Percentiles rank a stretch among this genome's conserved stretches.
Conservation (phyloP, 441 rosid species). For the Melastoma candidum region DNA sequence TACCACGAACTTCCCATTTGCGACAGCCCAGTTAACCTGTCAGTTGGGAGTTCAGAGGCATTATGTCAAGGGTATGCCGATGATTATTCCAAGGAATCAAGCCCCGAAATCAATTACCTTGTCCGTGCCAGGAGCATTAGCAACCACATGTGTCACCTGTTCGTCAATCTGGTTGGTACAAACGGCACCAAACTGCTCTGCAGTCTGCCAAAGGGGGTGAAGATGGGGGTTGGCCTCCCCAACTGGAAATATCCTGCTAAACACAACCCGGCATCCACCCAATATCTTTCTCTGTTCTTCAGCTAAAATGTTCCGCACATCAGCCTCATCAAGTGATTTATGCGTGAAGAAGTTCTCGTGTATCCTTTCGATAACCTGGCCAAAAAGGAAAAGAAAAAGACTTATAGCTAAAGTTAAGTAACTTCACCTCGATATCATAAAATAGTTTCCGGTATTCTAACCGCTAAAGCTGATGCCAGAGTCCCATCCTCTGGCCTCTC, state of each 20-base stretch:
- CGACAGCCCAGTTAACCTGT: conserved; percentile 95
- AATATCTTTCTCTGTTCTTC: conserved; percentile 76
- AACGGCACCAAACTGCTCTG: conserved; percentile 95
- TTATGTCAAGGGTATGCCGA: neutral
- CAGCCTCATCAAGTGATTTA: conserved; percentile 62
- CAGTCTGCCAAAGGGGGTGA: conserved; percentile 94
- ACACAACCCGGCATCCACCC: conserved; percentile 77
- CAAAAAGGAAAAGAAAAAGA: conserved; percentile 6
- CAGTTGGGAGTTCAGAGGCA: conserved; percentile 17
- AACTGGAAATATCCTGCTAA: conserved; percentile 91
- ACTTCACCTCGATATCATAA: neutral
- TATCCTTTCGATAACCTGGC: conserved; percentile 85
- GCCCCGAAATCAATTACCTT: conserved; percentile 50
- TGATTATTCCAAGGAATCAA: neutral
- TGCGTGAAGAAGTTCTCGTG: conserved; percentile 70
- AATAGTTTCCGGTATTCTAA: conserved; percentile 27
- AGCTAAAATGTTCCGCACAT: conserved; percentile 85
- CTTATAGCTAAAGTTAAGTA: conserved; percentile 1
- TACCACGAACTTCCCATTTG: conserved; percentile 72
- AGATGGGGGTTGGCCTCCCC: conserved; percentile 91
- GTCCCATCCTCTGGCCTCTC: conserved; percentile 98
- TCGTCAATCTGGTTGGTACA: conserved; percentile 87
- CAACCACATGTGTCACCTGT: conserved; percentile 94
- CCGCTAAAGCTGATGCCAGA: conserved; percentile 85
- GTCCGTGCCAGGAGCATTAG: conserved; percentile 87